These are phyloP conservation scores for Globisporangium splendens DNA, from an alignment of 352 stramenopile species.

Conservation along the genomic window DNA sequence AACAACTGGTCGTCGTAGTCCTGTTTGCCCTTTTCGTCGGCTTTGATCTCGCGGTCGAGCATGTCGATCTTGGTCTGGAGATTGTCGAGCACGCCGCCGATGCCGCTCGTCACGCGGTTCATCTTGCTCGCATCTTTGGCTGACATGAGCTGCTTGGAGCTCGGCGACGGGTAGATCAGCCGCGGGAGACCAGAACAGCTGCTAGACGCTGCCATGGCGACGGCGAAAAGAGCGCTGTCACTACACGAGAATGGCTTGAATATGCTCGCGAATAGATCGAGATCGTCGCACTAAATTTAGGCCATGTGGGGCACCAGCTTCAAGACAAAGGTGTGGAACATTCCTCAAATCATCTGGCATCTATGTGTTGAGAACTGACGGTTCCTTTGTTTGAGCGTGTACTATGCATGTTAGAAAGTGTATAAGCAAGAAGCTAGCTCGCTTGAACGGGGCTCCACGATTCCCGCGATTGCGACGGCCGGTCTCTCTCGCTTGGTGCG, in stretches of 20 bases:
- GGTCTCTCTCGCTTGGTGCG: neutral
- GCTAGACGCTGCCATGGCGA: conserved; percentile 3
- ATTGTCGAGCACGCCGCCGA: conserved; percentile 57
- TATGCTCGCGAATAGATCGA: neutral
- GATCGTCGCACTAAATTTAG: neutral
- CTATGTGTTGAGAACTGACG: neutral
- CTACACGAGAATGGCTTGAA: neutral
- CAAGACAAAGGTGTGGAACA: no score
- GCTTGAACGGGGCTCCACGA: conserved; percentile 14
- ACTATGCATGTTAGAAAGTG: no score
- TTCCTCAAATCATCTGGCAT: no score
- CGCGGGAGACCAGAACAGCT: conserved; percentile 28
- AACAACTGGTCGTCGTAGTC: conserved; percentile 80
- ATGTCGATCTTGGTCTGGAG: conserved; percentile 57
- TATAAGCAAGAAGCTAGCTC: conserved; percentile 1
- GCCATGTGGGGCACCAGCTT: no score
- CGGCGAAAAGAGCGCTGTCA: neutral
- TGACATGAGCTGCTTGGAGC: conserved; percentile 37
- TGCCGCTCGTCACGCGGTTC: conserved; percentile 72
- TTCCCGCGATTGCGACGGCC: conserved; percentile 4
- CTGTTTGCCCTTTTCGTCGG: conserved; percentile 73
- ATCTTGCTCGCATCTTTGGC: conserved; percentile 60
- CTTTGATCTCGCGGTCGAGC: conserved; percentile 66
- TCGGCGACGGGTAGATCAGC: conserved; percentile 40
- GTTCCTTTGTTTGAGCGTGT: neutral